phyloP scores from a whole-genome alignment of 192 early-diverging fungal species.

The Funneliformis geosporum region DNA sequence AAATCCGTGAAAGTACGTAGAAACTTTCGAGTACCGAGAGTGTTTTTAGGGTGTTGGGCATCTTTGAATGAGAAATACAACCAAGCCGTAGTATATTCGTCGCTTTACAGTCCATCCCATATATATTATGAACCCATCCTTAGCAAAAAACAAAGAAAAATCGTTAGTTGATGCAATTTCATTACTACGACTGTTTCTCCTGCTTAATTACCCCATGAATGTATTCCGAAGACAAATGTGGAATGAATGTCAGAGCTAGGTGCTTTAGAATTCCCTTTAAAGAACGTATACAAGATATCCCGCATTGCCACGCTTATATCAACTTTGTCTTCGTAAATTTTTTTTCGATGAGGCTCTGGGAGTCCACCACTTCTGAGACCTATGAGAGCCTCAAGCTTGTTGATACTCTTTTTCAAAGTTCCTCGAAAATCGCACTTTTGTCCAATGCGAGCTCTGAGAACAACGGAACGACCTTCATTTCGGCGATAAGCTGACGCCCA shows the following conservation, averaged over 20 bases:
- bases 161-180: conserved; percentile 2
- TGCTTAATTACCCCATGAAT: conserved; percentile 18
- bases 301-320: conserved; percentile 32
- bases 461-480: conserved; percentile 34
- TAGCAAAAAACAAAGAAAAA: conserved; percentile 18
- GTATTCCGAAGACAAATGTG: conserved; percentile 30
- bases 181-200: conserved; percentile 1
- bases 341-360: conserved; percentile 31
- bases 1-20: conserved; percentile 19
- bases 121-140: conserved; percentile 25
- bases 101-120: conserved; percentile 32
- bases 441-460: conserved; percentile 26
- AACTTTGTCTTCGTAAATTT: conserved; percentile 31
- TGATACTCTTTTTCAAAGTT: conserved; percentile 32
- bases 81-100: conserved; percentile 29
- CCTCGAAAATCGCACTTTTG: conserved; percentile 37
- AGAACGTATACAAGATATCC: conserved; percentile 32
- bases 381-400: conserved; percentile 32
- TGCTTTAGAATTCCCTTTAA: conserved; percentile 30
- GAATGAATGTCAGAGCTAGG: conserved; percentile 24
- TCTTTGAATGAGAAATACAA: conserved; percentile 18
- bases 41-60: conserved; percentile 25
- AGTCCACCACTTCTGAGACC: conserved; percentile 33
- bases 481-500: conserved; percentile 26
- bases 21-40: conserved; percentile 28